Evolutionary conservation across 1,284 basidiomycete species (phyloP).

Genomic region (Cutaneotrichosporon mucoides): DNA sequence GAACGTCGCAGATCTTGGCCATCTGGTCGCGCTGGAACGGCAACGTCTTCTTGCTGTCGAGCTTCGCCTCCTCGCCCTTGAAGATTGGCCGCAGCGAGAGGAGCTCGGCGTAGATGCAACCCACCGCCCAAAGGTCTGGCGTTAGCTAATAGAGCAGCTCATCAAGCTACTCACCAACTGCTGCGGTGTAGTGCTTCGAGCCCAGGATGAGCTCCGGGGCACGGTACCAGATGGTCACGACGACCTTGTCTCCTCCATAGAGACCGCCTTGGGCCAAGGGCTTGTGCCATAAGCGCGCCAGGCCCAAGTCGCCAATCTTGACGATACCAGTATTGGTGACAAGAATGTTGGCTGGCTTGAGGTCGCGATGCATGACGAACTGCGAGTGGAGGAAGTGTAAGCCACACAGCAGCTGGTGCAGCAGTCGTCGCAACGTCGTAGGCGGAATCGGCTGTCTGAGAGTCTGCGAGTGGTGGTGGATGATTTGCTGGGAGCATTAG

Average conservation of each 20-base stretch:
- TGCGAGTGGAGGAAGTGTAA: slow-evolving; percentile 90
- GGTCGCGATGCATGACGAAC: slow-evolving; percentile 67
- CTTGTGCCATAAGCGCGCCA: slow-evolving; percentile 67
- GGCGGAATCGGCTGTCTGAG: slow-evolving; percentile 67
- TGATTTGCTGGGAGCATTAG: slow-evolving; percentile 72
- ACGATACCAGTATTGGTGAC: slow-evolving; percentile 84
- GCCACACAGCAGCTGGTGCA: slow-evolving; percentile 94
- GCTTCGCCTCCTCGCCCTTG: slow-evolving; percentile 97
- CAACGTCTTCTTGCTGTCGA: slow-evolving; percentile 76
- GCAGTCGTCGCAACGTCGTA: slow-evolving; percentile 82
- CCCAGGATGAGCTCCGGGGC: slow-evolving; percentile 92
- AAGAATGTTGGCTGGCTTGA: slow-evolving; percentile 98
- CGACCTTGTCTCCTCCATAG: slow-evolving; percentile 90
- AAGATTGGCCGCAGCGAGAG: slow-evolving; percentile 92
- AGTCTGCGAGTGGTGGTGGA: slow-evolving; percentile 92
- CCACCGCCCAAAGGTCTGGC: slow-evolving; percentile 86
- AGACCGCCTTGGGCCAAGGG: slow-evolving; percentile 41
- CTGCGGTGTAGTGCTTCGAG: slow-evolving; percentile 93
- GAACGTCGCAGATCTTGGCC: slow-evolving; percentile 87
- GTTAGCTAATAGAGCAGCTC: not conserved
- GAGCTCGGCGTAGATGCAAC: slow-evolving; percentile 94
- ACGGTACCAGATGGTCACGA: slow-evolving; percentile 99
- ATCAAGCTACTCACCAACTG: slow-evolving; percentile 56
- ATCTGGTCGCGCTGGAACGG: slow-evolving; percentile 95
- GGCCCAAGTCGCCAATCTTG: slow-evolving; percentile 95